Percentiles rank a stretch among this genome's conserved stretches.
These are phyloP conservation scores for Plasmodium chabaudi DNA, from an alignment of 169 alveolate species.

Conservation along the genomic window DNA sequence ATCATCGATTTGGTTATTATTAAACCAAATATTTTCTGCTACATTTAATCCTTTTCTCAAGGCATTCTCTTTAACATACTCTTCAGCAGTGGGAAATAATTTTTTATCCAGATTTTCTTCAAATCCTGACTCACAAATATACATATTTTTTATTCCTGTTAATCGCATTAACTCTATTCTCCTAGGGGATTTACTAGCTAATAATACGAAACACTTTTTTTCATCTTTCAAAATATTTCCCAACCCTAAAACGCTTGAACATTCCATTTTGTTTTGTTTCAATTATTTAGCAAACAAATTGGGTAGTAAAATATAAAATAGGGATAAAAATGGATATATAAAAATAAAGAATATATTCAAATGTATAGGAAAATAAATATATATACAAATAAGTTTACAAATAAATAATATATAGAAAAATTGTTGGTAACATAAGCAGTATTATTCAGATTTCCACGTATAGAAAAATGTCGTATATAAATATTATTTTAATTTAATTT, in stretches of 20 bases:
- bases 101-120: slow-evolving; percentile 82
- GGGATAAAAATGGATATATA: not conserved
- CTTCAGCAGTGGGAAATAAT: slow-evolving; percentile 77
- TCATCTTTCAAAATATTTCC: slow-evolving; percentile 40
- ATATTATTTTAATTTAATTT: too few relatives aligned
- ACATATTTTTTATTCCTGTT: slow-evolving; percentile 52
- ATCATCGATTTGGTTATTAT: slow-evolving; percentile 12
- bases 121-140: slow-evolving; percentile 79
- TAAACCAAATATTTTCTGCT: slow-evolving; percentile 79
- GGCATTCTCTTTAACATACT: slow-evolving; percentile 82
- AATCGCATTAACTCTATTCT: slow-evolving; percentile 62
- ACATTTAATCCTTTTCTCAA: slow-evolving; percentile 81
- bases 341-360: not conserved
- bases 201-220: slow-evolving; percentile 44
- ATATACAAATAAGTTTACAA: not conserved
- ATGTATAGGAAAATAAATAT: not conserved
- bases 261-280: slow-evolving; percentile 17
- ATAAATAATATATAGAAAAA: too few relatives aligned
- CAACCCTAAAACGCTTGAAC: slow-evolving; percentile 39
- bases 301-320: not conserved
- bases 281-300: not conserved
- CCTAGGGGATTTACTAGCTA: slow-evolving; percentile 74
- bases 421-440: too few relatives aligned
- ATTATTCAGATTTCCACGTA: too few relatives aligned
- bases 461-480: too few relatives aligned